A percentile compares a stretch with the other conserved stretches of the same genome.
phyloP scores from a whole-genome alignment of 2,329 filamentous ascomycete species.

The Beauveria brongniartii region DNA sequence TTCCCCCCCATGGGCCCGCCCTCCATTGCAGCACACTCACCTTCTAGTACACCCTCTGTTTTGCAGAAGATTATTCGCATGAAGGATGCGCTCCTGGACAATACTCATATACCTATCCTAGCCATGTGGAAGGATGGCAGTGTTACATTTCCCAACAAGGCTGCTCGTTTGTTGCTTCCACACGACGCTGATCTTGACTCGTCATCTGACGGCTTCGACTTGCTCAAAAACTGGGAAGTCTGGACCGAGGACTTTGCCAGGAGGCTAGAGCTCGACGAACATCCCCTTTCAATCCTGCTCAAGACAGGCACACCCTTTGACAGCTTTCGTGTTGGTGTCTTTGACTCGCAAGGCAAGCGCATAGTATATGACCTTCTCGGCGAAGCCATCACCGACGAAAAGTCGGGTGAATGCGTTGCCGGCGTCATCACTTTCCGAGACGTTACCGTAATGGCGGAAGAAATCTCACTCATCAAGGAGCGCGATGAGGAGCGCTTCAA shows the following conservation, averaged over 20 bases:
- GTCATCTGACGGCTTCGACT: constrained; percentile 41
- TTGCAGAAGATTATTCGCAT: constrained; percentile 66
- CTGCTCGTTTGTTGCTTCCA: constrained; percentile 46
- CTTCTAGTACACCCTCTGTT: constrained; percentile 53
- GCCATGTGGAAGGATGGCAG: constrained; percentile 77
- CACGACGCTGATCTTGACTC: constrained; percentile 32
- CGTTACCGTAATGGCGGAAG: constrained; percentile 60
- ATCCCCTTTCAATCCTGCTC: constrained; percentile 58
- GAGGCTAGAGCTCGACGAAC: constrained; percentile 48
- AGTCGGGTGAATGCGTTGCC: constrained; percentile 63
- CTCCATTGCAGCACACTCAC: constrained; percentile 39
- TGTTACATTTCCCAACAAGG: constrained; percentile 65
- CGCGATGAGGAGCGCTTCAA: constrained; percentile 68
- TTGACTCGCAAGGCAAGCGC: constrained; percentile 42
- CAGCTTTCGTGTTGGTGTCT: constrained; percentile 54
- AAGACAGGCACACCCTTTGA: constrained; percentile 52
- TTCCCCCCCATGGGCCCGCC: constrained; percentile 64
- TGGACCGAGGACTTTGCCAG: constrained; percentile 60
- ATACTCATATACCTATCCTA: constrained; percentile 64
- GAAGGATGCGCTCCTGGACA: constrained; percentile 71
- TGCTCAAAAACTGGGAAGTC: constrained; percentile 51
- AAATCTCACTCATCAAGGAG: constrained; percentile 61
- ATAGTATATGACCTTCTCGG: constrained; percentile 58
- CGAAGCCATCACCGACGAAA: constrained; percentile 58
- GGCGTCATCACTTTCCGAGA: constrained; percentile 66